Evolutionary conservation across 257 asterid species (phyloP).

Genomic region (Fraxinus americana): DNA sequence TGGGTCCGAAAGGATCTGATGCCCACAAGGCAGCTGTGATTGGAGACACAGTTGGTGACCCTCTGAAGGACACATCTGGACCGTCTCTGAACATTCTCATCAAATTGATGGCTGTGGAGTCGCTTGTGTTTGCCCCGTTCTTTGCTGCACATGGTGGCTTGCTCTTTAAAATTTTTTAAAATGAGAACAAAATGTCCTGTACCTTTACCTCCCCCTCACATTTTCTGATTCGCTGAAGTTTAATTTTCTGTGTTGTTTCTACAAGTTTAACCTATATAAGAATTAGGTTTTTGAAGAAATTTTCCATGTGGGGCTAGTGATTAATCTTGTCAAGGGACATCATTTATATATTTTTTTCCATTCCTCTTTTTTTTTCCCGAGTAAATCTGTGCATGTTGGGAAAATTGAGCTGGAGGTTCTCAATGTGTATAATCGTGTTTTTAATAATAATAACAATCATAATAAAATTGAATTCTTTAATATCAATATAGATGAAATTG

Average conservation of each 20-base stretch:
- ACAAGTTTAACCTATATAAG: slow-evolving; percentile 22
- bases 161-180: slow-evolving; percentile 49
- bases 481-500: too few relatives aligned
- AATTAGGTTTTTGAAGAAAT: slow-evolving; percentile 24
- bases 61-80: slow-evolving; percentile 65
- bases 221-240: slow-evolving; percentile 25
- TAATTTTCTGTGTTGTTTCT: slow-evolving; percentile 27
- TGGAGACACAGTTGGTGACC: slow-evolving; percentile 67
- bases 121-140: slow-evolving; percentile 64
- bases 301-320: slow-evolving; percentile 14
- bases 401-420: background rate
- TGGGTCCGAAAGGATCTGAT: slow-evolving; percentile 64
- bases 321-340: slow-evolving; percentile 15
- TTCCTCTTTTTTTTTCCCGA: slow-evolving; percentile 22
- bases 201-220: slow-evolving; percentile 7
- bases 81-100: slow-evolving; percentile 61
- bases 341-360: background rate
- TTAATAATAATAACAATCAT: too few relatives aligned
- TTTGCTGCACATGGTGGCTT: slow-evolving; percentile 69
- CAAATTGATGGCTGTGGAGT: slow-evolving; percentile 66
- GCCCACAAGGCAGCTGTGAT: slow-evolving; percentile 66
- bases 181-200: background rate
- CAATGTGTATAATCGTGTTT: background rate
- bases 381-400: background rate
- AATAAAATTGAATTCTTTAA: too few relatives aligned